phyloP scores from a whole-genome alignment of 768 basidiomycete genomes.

The Kwoniella sp. region DNA sequence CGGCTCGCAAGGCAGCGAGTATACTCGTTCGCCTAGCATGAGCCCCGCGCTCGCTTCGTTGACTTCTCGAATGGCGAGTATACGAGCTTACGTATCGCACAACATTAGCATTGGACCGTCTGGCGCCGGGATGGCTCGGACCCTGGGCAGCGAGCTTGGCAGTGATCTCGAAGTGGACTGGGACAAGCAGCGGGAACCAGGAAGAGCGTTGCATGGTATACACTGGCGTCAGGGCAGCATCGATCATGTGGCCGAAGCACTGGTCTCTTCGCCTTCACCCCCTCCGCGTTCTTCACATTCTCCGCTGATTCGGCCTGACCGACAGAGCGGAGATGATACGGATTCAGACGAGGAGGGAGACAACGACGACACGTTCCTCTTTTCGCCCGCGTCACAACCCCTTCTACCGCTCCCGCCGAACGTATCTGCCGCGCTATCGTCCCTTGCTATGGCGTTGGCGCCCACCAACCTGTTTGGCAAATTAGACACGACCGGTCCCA shows the following conservation, averaged over 20 bases:
- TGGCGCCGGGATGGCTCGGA: constrained; percentile 8
- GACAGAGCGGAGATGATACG: neutral
- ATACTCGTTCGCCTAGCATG: constrained; percentile 6
- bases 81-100: constrained; percentile 26
- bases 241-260: neutral
- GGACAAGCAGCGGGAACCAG: too few relatives aligned
- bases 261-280: neutral
- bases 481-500: neutral
- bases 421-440: constrained; percentile 35
- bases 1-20: neutral
- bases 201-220: too few relatives aligned
- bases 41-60: constrained; percentile 30
- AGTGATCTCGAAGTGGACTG: constrained; percentile 35
- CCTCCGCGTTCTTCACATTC: neutral
- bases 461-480: constrained; percentile 16
- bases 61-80: constrained; percentile 26
- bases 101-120: constrained; percentile 3
- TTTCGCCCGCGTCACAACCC: constrained; percentile 13
- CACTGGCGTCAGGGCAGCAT: constrained; percentile 5
- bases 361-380: constrained; percentile 8
- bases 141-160: constrained; percentile 37
- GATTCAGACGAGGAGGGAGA: neutral
- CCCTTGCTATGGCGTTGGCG: constrained; percentile 28
- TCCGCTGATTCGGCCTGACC: neutral
- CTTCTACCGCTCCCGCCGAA: constrained; percentile 27